Evolutionary conservation across 2,329 filamentous ascomycete species (phyloP).

Genomic region (Uncinocarpus reesii): DNA sequence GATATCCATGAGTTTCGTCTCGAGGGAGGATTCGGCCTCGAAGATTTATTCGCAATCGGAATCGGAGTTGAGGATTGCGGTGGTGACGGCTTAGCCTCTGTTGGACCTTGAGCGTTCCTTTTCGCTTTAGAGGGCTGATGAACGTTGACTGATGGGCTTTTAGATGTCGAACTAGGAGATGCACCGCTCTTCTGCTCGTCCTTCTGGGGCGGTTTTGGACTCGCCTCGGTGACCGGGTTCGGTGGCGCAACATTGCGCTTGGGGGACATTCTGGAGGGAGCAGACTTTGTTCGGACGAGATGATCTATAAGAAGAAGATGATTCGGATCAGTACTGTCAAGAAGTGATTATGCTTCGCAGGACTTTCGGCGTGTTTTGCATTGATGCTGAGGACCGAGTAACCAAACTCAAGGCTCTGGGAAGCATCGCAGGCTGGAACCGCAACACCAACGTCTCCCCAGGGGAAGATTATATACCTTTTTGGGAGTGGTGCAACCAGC

Average conservation of each 20-base stretch:
- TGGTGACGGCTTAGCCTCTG: background rate
- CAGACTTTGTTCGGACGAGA: slow-evolving; percentile 30
- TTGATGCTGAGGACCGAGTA: background rate
- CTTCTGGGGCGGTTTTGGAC: background rate
- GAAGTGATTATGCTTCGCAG: background rate
- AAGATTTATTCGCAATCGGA: background rate
- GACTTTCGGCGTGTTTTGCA: background rate
- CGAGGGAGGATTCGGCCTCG: background rate
- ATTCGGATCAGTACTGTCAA: background rate
- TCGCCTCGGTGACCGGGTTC: background rate
- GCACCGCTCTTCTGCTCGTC: background rate
- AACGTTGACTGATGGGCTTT: background rate
- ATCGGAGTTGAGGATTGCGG: background rate
- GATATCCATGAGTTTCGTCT: slow-evolving; percentile 80
- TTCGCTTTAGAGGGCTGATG: slow-evolving; percentile 9
- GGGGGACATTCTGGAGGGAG: slow-evolving; percentile 20
- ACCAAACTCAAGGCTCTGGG: background rate
- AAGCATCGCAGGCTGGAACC: background rate
- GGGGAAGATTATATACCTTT: slow-evolving; percentile 53
- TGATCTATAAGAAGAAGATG: slow-evolving; percentile 21
- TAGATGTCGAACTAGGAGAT: background rate
- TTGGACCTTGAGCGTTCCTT: background rate
- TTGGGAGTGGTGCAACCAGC: slow-evolving; percentile 76
- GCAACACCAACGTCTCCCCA: background rate
- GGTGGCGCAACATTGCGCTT: background rate